Base-by-base conservation (phyloP, 2,329 filamentous ascomycete species). In the Aspergillus neoniger region DNA sequence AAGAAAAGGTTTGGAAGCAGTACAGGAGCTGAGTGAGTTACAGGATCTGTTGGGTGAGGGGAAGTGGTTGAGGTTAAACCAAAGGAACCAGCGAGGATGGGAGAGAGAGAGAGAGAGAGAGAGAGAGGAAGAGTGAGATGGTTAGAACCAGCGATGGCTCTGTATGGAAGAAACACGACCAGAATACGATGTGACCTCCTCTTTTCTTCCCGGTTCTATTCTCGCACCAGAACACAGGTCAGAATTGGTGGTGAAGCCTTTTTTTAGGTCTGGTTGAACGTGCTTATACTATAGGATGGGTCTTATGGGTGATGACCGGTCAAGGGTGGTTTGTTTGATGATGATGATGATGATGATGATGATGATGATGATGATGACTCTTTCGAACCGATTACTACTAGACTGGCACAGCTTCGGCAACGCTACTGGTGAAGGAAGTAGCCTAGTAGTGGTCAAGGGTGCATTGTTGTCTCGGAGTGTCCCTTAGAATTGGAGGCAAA, bases 401-500 rank as follows among this genome's bases (percentile, higher is more conserved):
- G 44, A 23, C 44, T 49, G 23, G 44, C 14, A 49, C 17, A 30
- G 14, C 43, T 25, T 47, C 43, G 43, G 43, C n/a, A 47, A 47
- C 19, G 43, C 43, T 47, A 47, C 43, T 47, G 43, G 43, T 43
- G 39, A 19, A 25, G 19, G 43, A 21, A 47, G 21, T 28, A 14
- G 44, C 44, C 25, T 50, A 50, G 47, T 28, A 28, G 25, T 28
- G 1, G 7, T 50, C 32, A 17, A 50, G 47, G 47, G 47, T 50
- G 47, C 47, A 50, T 50, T 25, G 25, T 50, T 36, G 47, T 50
- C 47, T 50, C 47, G 25, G 25, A 32, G n/a, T 2, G 47, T 50
- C 28, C 47, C 39, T 57, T 57, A 36, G 44, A 49, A 48, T 43
- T 55, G 53, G 53, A 47, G 53, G 53, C 25, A 55, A 55, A 47